These are phyloP conservation scores for Erythrophleum fordii DNA, from an alignment of 306 rosid species.

Conservation along the genomic window DNA sequence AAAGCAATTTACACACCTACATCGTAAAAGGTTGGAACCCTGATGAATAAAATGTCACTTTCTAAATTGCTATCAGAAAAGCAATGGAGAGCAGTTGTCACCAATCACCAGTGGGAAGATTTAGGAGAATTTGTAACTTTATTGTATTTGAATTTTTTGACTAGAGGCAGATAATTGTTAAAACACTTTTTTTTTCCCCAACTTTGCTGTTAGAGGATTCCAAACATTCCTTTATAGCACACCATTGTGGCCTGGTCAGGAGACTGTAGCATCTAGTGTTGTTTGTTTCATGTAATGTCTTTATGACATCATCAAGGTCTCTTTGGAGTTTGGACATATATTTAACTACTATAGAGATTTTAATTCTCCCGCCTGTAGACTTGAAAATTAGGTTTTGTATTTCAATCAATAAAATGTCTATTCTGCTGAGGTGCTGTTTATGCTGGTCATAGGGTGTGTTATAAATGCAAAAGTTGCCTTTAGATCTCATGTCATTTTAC, in stretches of 20 bases:
- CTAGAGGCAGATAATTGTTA: background rate
- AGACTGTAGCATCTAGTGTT: background rate
- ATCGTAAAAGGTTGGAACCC: background rate
- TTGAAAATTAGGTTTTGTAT: background rate
- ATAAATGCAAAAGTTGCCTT: background rate
- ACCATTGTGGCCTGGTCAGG: background rate
- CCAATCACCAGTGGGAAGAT: too few species aligned
- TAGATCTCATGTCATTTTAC: conserved; percentile 13
- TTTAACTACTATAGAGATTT: background rate
- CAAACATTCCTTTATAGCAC: background rate
- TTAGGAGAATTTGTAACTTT: background rate
- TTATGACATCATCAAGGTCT: background rate
- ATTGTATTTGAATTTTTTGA: background rate
- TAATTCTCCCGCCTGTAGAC: background rate
- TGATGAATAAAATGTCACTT: background rate
- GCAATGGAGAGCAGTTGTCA: background rate
- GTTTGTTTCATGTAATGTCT: background rate
- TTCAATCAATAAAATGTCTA: background rate
- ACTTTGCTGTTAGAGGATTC: background rate
- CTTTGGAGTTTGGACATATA: background rate
- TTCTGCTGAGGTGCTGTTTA: background rate
- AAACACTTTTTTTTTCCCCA: background rate
- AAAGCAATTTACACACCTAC: background rate
- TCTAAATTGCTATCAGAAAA: background rate
- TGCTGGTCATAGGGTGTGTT: background rate